phyloP scores from a whole-genome alignment of 2,329 filamentous ascomycete species.

The Scortechinia acanthostroma region DNA sequence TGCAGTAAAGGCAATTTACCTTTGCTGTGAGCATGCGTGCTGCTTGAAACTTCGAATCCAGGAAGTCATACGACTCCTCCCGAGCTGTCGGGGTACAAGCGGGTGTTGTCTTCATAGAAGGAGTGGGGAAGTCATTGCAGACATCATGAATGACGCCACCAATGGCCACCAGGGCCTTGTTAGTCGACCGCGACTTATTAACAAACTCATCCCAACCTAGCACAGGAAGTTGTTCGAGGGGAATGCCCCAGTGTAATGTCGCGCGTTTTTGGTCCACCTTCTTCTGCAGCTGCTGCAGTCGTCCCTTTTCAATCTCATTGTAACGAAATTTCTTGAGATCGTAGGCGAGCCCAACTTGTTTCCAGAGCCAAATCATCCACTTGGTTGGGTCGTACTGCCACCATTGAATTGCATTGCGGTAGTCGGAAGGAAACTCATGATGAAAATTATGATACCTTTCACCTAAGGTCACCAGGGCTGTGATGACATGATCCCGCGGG shows the following conservation, averaged over 20 bases:
- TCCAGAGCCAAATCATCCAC: conserved; percentile 64
- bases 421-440: conserved; percentile 67
- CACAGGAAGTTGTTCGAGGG: conserved; percentile 55
- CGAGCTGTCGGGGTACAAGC: too few relatives aligned
- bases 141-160: conserved; percentile 62
- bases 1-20: too few relatives aligned
- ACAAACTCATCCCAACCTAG: conserved; percentile 63
- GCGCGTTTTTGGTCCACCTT: conserved; percentile 59
- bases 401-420: conserved; percentile 66
- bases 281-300: conserved; percentile 61
- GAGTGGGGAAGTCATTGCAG: too few relatives aligned
- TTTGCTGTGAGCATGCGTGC: too few relatives aligned
- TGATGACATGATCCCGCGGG: conserved; percentile 62
- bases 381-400: conserved; percentile 68
- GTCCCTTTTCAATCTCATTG: conserved; percentile 65
- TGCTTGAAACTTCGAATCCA: too few relatives aligned
- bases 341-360: conserved; percentile 60
- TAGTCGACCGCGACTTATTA: conserved; percentile 49
- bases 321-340: conserved; percentile 61
- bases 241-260: conserved; percentile 58
- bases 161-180: conserved; percentile 49
- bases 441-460: conserved; percentile 72
- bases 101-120: too few relatives aligned
- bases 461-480: conserved; percentile 58
- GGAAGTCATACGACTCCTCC: too few relatives aligned